These are phyloP conservation scores for Camelina neglecta DNA, from an alignment of 345 rosid species.

Conservation along the genomic window DNA sequence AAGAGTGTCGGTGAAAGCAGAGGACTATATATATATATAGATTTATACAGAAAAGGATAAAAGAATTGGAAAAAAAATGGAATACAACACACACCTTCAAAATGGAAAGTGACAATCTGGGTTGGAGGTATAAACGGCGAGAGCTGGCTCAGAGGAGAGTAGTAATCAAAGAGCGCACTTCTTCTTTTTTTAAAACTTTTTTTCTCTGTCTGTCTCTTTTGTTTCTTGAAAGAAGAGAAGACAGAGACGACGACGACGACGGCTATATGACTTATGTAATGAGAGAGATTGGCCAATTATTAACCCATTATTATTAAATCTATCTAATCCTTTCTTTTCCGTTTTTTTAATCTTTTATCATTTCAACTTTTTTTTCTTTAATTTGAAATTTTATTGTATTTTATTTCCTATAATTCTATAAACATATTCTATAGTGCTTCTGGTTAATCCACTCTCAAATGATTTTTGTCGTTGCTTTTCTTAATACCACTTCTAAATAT, in stretches of 20 bases:
- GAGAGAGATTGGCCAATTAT: slow-evolving; percentile 31
- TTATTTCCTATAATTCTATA: neutral
- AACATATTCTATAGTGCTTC: no score
- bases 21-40: neutral
- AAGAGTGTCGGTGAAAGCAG: slow-evolving; percentile 42
- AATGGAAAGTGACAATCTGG: slow-evolving; percentile 1
- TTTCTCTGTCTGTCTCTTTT: neutral
- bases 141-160: slow-evolving; percentile 1
- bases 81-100: slow-evolving; percentile 15
- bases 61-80: neutral
- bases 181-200: neutral
- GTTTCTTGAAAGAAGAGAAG: slow-evolving; percentile 18
- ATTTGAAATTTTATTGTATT: no score
- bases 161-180: slow-evolving; percentile 26
- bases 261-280: neutral
- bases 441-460: neutral
- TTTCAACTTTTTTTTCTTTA: neutral
- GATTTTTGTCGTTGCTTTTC: no score
- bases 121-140: neutral
- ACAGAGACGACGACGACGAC: neutral
- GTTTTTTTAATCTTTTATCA: neutral
- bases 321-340: neutral
- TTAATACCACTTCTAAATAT: no score
- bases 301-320: neutral
- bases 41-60: neutral